Evolutionary conservation across 495 filamentous ascomycete genomes (phyloP).

Genomic region (Neurospora sp.): DNA sequence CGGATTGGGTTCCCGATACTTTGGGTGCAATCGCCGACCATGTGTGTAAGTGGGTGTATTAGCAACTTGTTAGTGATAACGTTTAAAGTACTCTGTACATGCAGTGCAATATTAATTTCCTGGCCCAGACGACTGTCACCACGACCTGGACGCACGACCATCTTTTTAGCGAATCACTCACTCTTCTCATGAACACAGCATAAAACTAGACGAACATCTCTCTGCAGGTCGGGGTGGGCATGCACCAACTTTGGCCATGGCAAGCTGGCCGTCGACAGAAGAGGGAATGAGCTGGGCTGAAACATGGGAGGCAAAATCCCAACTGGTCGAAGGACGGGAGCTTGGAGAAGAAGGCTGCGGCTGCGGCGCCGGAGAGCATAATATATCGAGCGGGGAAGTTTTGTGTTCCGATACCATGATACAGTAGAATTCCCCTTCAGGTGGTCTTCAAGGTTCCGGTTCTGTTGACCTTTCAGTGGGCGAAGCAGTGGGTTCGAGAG

Average conservation of each 20-base stretch:
- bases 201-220: conserved; percentile 4
- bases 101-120: not conserved
- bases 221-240: not conserved
- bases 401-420: not conserved
- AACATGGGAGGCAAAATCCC: not conserved
- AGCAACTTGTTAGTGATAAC: not conserved
- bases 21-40: not conserved
- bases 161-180: not conserved
- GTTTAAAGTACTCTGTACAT: not conserved
- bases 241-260: conserved; percentile 4
- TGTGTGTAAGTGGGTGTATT: not conserved
- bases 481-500: not conserved
- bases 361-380: not conserved
- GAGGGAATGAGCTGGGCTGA: not conserved
- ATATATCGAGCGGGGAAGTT: not conserved
- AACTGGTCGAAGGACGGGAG: not conserved
- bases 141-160: not conserved
- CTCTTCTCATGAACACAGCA: not conserved
- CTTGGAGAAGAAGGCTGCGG: not conserved
- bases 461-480: not conserved
- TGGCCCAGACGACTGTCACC: not conserved
- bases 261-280: not conserved
- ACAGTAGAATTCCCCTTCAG: not conserved
- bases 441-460: not conserved
- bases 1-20: not conserved